A percentile compares a stretch with the other conserved stretches of the same genome.
Evolutionary conservation across 306 rosid genomes (phyloP).

Genomic region (Dalbergia cultrata): DNA sequence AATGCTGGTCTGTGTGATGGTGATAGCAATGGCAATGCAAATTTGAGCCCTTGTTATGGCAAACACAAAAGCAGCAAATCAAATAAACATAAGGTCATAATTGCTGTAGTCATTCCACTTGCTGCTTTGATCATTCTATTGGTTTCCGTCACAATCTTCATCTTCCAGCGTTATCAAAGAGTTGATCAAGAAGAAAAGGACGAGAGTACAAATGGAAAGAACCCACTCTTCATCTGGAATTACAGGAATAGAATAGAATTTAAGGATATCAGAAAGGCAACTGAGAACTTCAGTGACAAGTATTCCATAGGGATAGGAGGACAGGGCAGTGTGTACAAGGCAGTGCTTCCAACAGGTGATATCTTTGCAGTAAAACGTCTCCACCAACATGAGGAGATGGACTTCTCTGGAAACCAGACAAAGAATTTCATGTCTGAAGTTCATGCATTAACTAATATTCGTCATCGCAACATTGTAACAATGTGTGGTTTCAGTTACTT

Average conservation of each 20-base stretch:
- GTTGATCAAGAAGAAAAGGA: constrained; percentile 21
- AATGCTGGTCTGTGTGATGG: constrained; percentile 33
- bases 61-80: not conserved
- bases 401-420: constrained; percentile 22
- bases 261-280: constrained; percentile 17
- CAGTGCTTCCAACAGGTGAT: constrained; percentile 46
- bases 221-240: constrained; percentile 42
- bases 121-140: constrained; percentile 32
- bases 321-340: constrained; percentile 49
- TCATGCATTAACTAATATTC: constrained; percentile 39
- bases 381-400: constrained; percentile 39
- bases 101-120: constrained; percentile 41
- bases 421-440: constrained; percentile 44
- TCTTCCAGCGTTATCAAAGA: not conserved
- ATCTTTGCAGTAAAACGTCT: constrained; percentile 43
- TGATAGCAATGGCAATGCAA: constrained; percentile 18
- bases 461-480: constrained; percentile 46
- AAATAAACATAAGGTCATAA: constrained; percentile 30
- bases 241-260: constrained; percentile 24
- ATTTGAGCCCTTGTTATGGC: constrained; percentile 38
- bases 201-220: not conserved
- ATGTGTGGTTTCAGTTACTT: constrained; percentile 44
- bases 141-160: constrained; percentile 29
- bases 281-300: constrained; percentile 46
- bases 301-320: constrained; percentile 45